These are phyloP conservation scores for Phalaenopsis hybrid DNA, from an alignment of 116 monocot genomes.

Conservation along the genomic window DNA sequence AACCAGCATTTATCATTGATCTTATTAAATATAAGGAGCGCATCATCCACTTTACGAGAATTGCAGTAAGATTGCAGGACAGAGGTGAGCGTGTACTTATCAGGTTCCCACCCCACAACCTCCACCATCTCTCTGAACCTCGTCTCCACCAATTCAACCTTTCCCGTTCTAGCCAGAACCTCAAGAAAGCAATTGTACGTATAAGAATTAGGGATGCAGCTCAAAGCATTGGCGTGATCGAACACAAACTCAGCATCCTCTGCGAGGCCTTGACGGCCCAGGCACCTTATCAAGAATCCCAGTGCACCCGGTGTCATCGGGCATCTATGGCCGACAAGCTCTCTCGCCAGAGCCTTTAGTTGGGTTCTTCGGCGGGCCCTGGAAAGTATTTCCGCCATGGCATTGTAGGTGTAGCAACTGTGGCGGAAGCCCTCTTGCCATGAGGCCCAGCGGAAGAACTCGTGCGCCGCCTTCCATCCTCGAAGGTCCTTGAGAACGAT, in stretches of 20 bases:
- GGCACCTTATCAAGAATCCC: slow-evolving; percentile 69
- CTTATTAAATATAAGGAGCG: slow-evolving; percentile 29
- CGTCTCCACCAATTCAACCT: slow-evolving; percentile 31
- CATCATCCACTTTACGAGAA: slow-evolving; percentile 37
- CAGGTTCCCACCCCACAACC: slow-evolving; percentile 21
- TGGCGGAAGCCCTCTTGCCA: slow-evolving; percentile 51
- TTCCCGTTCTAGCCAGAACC: slow-evolving; percentile 43
- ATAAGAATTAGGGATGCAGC: slow-evolving; percentile 55
- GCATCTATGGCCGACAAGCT: slow-evolving; percentile 33
- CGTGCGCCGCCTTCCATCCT: slow-evolving; percentile 45
- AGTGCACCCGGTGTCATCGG: slow-evolving; percentile 52
- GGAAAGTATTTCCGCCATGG: slow-evolving; percentile 55
- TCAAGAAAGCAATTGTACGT: slow-evolving; percentile 75
- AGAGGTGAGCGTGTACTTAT: slow-evolving; percentile 64
- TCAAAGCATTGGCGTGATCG: slow-evolving; percentile 30
- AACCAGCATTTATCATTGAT: slow-evolving; percentile 48
- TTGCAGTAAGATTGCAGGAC: slow-evolving; percentile 57
- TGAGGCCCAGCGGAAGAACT: slow-evolving; percentile 65
- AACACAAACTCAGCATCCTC: slow-evolving; percentile 47
- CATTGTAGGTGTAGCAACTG: slow-evolving; percentile 76
- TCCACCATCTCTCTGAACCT: slow-evolving; percentile 45
- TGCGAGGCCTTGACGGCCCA: slow-evolving; percentile 35
- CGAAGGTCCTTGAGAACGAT: slow-evolving; percentile 29
- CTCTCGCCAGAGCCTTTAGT: slow-evolving; percentile 33
- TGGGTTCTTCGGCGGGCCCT: slow-evolving; percentile 20